Conservation (phyloP, 2,329 filamentous ascomycete genomes). For the Chaetomiaceae sp. region DNA sequence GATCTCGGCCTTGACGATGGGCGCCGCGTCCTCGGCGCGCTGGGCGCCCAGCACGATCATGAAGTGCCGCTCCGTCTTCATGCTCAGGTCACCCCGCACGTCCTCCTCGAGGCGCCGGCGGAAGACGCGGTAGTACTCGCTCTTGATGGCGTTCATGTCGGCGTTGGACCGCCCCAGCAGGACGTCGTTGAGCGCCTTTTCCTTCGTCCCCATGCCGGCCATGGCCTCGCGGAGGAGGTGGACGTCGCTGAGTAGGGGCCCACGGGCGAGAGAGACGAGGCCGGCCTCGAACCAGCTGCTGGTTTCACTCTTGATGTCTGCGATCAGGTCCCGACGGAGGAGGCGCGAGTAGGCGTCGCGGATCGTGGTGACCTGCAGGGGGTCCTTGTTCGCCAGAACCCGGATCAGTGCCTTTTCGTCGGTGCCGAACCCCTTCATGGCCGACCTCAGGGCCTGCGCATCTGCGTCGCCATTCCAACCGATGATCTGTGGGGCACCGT, state of each 20-base stretch:
- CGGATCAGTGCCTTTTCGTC: constrained; percentile 74
- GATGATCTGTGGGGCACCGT: constrained; percentile 65
- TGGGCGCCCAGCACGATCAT: constrained; percentile 71
- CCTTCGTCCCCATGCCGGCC: constrained; percentile 79
- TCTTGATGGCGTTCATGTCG: constrained; percentile 82
- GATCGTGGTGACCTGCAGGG: constrained; percentile 68
- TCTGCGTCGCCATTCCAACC: constrained; percentile 64
- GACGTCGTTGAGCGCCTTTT: constrained; percentile 78
- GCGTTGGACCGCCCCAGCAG: constrained; percentile 79
- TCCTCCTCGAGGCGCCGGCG: constrained; percentile 62
- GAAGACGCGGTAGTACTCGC: constrained; percentile 66
- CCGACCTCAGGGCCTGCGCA: constrained; percentile 66
- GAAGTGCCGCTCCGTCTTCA: constrained; percentile 84
- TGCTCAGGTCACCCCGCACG: constrained; percentile 72
- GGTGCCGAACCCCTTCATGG: constrained; percentile 90
- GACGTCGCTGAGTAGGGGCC: constrained; percentile 74
- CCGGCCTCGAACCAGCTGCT: constrained; percentile 69
- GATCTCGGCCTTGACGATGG: constrained; percentile 66
- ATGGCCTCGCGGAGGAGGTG: constrained; percentile 66
- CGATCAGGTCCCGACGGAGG: constrained; percentile 63
- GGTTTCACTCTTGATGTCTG: constrained; percentile 74
- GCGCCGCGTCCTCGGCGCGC: constrained; percentile 71
- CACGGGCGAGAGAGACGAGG: constrained; percentile 68
- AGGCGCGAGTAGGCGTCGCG: constrained; percentile 60
- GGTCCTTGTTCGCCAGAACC: constrained; percentile 66